Evolutionary conservation across 2,329 filamentous ascomycete species (phyloP).

Genomic region (Penicillium sp.): DNA sequence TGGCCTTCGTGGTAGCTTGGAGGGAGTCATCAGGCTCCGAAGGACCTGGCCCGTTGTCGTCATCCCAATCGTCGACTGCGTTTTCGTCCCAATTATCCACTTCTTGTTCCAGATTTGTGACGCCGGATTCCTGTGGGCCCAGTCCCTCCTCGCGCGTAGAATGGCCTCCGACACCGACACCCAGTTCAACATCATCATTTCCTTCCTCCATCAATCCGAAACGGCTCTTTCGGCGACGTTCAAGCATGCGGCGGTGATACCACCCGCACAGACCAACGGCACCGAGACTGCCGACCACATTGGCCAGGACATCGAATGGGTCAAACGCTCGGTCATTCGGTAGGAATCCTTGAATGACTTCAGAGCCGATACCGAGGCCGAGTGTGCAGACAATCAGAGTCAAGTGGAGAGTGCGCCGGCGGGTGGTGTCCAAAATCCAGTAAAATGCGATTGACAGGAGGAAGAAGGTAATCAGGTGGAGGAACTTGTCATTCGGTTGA

Average conservation of each 20-base stretch:
- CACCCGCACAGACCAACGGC: slow-evolving; percentile 72
- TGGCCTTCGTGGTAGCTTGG: slow-evolving; percentile 18
- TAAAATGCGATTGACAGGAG: slow-evolving; percentile 79
- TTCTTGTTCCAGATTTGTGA: slow-evolving; percentile 69
- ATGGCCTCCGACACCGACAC: slow-evolving; percentile 45
- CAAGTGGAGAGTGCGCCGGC: slow-evolving; percentile 76
- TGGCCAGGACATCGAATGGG: slow-evolving; percentile 79
- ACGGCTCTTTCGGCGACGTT: slow-evolving; percentile 70
- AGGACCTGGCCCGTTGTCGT: slow-evolving; percentile 45
- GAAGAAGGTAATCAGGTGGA: slow-evolving; percentile 88
- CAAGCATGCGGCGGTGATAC: slow-evolving; percentile 95
- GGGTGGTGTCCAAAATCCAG: slow-evolving; percentile 90
- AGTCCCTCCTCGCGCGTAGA: slow-evolving; percentile 33
- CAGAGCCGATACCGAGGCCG: slow-evolving; percentile 51
- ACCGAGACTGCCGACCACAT: slow-evolving; percentile 69
- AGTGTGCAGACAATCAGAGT: slow-evolving; percentile 76
- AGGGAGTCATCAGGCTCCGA: slow-evolving; percentile 18
- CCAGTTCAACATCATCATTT: slow-evolving; percentile 67
- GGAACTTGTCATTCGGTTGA: slow-evolving; percentile 77
- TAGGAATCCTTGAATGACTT: slow-evolving; percentile 57
- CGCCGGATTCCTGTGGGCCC: slow-evolving; percentile 59
- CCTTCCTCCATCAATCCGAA: slow-evolving; percentile 60
- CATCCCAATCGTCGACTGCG: slow-evolving; percentile 60
- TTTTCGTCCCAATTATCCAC: slow-evolving; percentile 96
- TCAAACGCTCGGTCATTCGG: slow-evolving; percentile 71